Evolutionary conservation across 129 eudicot genomes (phyloP).

Genomic region (Escallonia rubra): DNA sequence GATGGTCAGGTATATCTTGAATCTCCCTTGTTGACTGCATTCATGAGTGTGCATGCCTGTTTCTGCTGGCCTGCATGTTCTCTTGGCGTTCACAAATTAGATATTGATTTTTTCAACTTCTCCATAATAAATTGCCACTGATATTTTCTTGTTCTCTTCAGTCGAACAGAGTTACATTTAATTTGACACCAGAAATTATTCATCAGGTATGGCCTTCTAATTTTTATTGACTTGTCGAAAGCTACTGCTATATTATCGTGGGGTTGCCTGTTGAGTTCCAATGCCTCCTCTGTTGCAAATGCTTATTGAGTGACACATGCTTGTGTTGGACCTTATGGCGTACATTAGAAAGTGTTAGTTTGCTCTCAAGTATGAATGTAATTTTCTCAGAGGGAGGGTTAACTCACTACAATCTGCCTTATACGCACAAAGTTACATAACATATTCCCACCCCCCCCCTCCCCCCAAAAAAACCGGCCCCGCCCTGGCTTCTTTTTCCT

Average conservation of each 20-base stretch:
- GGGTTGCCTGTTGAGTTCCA: too few relatives aligned
- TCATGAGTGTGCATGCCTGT: not conserved
- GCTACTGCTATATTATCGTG: not conserved
- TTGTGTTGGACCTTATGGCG: too few relatives aligned
- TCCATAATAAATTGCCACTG: not conserved
- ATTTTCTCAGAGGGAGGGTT: too few relatives aligned
- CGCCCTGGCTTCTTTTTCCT: too few relatives aligned
- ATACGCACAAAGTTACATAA: too few relatives aligned
- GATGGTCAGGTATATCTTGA: slow-evolving; percentile 80
- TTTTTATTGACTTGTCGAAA: not conserved
- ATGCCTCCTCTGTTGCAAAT: too few relatives aligned
- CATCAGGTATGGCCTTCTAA: slow-evolving; percentile 67
- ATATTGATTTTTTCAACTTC: not conserved
- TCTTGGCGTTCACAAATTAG: not conserved
- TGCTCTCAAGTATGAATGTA: too few relatives aligned
- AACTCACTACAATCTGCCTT: too few relatives aligned
- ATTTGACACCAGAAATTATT: slow-evolving; percentile 92
- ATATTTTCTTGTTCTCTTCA: slow-evolving; percentile 19
- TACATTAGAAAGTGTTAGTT: too few relatives aligned
- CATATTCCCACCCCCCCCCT: too few relatives aligned
- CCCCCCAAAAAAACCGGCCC: too few relatives aligned
- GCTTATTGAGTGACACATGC: too few relatives aligned
- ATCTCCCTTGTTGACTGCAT: slow-evolving; percentile 8
- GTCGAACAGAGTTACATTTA: slow-evolving; percentile 93
- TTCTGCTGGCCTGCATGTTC: not conserved